Evolutionary conservation across 2,329 filamentous ascomycete species (phyloP).

Genomic region (Epichloe sylvatica): DNA sequence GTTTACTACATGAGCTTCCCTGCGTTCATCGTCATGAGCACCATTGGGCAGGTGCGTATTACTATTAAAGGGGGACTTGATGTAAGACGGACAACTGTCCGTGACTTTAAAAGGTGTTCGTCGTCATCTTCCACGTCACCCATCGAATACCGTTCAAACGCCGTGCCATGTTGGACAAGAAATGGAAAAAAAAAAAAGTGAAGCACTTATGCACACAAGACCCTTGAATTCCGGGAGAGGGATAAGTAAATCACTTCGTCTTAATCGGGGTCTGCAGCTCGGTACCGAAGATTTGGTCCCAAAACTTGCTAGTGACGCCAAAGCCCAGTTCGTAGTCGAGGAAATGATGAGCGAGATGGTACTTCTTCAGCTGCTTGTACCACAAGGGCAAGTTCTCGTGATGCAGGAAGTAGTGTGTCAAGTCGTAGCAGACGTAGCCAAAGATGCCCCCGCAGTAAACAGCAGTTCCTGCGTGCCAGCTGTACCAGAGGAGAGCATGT

Average conservation of each 20-base stretch:
- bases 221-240: neutral
- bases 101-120: neutral
- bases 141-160: constrained; percentile 3
- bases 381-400: constrained; percentile 82
- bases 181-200: constrained; percentile 4
- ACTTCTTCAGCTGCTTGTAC: constrained; percentile 91
- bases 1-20: neutral
- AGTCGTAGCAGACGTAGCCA: constrained; percentile 89
- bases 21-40: constrained; percentile 1
- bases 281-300: constrained; percentile 86
- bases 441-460: constrained; percentile 86
- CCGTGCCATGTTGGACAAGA: constrained; percentile 4
- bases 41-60: neutral
- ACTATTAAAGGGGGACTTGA: neutral
- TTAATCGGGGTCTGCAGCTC: constrained; percentile 42
- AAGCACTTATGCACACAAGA: constrained; percentile 3
- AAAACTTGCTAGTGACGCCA: constrained; percentile 90
- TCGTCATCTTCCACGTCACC: neutral
- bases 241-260: constrained; percentile 16
- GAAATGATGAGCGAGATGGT: constrained; percentile 94
- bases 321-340: constrained; percentile 97
- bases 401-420: constrained; percentile 98
- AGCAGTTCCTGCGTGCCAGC: constrained; percentile 68
- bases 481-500: constrained; percentile 64
- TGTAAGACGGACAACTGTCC: neutral